Conservation (phyloP, 176 grass and related monocot genomes). For the Ensete glaucum region DNA sequence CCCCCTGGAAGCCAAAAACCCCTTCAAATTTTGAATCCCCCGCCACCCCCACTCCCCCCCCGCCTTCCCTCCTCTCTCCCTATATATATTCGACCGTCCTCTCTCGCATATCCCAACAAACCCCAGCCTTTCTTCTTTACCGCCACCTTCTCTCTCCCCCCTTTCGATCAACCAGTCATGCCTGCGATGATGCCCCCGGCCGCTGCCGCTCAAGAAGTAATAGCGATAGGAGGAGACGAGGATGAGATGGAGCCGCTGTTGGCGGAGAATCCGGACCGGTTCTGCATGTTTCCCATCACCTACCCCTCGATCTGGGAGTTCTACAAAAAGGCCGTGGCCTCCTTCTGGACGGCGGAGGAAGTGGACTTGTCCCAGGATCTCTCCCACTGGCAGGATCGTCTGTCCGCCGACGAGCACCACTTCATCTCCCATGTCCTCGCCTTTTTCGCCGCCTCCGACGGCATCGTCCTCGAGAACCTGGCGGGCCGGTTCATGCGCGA, state of each 20-base stretch:
- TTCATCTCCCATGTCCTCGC: conserved; percentile 29
- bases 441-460: conserved; percentile 11
- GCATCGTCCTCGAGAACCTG: conserved; percentile 19
- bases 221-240: not conserved
- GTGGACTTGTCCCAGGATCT: not conserved
- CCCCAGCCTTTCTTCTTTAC: no score
- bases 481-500: conserved; percentile 25
- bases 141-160: no score
- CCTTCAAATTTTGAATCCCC: no score
- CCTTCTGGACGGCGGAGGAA: conserved; percentile 14
- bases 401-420: conserved; percentile 4
- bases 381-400: not conserved
- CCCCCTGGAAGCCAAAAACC: no score
- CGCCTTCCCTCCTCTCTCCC: no score
- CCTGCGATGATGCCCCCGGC: not conserved
- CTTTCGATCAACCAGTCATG: not conserved
- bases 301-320: not conserved
- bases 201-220: not conserved
- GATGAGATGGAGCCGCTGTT: not conserved
- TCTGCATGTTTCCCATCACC: not conserved
- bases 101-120: no score
- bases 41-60: no score
- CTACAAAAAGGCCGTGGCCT: not conserved
- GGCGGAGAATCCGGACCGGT: not conserved
- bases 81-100: no score